These are phyloP conservation scores for Hypomyces perniciosus DNA, from an alignment of 2,329 filamentous ascomycete genomes.

Conservation along the genomic window DNA sequence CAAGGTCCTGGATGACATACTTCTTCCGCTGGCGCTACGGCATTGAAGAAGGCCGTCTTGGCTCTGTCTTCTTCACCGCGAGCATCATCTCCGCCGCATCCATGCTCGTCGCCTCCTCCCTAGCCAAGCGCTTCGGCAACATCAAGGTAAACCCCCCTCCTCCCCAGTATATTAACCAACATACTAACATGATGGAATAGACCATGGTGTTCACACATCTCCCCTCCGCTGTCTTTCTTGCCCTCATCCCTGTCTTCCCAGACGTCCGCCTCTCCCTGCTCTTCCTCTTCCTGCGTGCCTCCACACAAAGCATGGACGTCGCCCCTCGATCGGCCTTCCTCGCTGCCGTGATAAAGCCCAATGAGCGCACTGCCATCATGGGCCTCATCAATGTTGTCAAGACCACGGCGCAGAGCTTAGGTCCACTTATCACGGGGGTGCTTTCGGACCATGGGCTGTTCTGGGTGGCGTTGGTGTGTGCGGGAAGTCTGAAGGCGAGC, in stretches of 20 bases:
- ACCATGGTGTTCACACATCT: slow-evolving; percentile 74
- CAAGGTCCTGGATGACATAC: slow-evolving; percentile 52
- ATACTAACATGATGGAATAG: slow-evolving; percentile 23
- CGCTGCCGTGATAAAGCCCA: slow-evolving; percentile 55
- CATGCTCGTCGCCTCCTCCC: slow-evolving; percentile 46
- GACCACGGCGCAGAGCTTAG: slow-evolving; percentile 55
- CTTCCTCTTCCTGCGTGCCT: slow-evolving; percentile 57
- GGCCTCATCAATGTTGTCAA: slow-evolving; percentile 65
- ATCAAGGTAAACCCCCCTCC: slow-evolving; percentile 45
- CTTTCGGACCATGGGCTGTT: slow-evolving; percentile 51
- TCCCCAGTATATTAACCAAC: neutral
- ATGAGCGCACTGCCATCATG: slow-evolving; percentile 66
- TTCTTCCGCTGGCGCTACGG: slow-evolving; percentile 47
- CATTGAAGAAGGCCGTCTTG: slow-evolving; percentile 44
- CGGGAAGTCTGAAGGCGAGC: slow-evolving; percentile 53
- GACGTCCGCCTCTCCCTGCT: slow-evolving; percentile 48
- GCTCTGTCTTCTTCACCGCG: slow-evolving; percentile 49
- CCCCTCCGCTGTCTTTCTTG: slow-evolving; percentile 60
- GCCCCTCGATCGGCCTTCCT: slow-evolving; percentile 66
- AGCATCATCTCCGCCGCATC: slow-evolving; percentile 46
- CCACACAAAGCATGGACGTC: slow-evolving; percentile 62
- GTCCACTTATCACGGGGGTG: slow-evolving; percentile 59
- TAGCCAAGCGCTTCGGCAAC: slow-evolving; percentile 53
- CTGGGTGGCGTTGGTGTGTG: slow-evolving; percentile 58
- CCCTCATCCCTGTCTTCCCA: slow-evolving; percentile 54